Evolutionary conservation across 2,329 filamentous ascomycete genomes (phyloP).

Genomic region (Xylariaceae sp.): DNA sequence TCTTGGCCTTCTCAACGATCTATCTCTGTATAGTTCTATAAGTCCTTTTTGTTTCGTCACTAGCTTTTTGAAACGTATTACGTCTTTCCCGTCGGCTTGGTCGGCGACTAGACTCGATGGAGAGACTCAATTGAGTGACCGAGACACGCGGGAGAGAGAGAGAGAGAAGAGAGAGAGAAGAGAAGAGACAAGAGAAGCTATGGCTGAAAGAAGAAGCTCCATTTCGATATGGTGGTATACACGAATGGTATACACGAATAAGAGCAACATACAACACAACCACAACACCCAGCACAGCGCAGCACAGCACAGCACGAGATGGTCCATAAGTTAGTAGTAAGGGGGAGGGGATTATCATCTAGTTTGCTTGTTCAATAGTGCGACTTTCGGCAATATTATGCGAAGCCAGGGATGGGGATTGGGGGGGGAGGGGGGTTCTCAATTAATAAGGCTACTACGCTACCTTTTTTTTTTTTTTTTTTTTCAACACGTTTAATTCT

Average conservation of each 20-base stretch:
- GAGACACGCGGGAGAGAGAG: no score
- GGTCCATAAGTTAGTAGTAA: no score
- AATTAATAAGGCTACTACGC: not conserved
- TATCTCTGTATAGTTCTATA: not conserved
- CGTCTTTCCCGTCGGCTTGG: slow-evolving; percentile 16
- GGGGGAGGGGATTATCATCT: not conserved
- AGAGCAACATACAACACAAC: no score
- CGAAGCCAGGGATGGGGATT: slow-evolving; percentile 8
- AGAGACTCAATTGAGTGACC: not conserved
- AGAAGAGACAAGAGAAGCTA: not conserved
- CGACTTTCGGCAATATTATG: slow-evolving; percentile 17
- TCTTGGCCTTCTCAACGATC: slow-evolving; percentile 19
- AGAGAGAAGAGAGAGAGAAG: no score
- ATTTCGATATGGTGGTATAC: not conserved
- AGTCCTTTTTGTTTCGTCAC: no score
- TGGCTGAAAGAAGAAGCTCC: slow-evolving; percentile 16
- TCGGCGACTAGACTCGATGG: slow-evolving; percentile 14
- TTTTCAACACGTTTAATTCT: no score
- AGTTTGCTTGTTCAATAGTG: slow-evolving; percentile 5
- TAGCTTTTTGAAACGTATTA: not conserved
- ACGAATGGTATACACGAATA: no score
- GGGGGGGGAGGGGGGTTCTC: not conserved
- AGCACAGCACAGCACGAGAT: no score
- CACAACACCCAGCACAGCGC: no score
- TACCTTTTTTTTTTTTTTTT: no score